Percentiles rank a stretch among this genome's conserved stretches.
These are phyloP conservation scores for Candida nitratophila DNA, from an alignment of 805 yeast genomes.

Conservation along the genomic window DNA sequence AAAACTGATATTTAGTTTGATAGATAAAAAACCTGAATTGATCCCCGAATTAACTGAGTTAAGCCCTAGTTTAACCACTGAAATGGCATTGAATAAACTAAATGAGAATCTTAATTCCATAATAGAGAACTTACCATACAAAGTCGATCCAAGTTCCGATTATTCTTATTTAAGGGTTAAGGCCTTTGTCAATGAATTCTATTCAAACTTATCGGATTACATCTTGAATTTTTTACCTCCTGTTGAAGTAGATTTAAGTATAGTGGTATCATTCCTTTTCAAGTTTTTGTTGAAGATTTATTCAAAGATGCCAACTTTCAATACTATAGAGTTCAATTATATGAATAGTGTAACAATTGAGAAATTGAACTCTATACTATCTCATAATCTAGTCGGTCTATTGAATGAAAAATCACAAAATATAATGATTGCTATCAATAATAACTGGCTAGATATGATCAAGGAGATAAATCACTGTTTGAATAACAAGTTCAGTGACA, in stretches of 20 bases:
- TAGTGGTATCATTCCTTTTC: slow-evolving; percentile 56
- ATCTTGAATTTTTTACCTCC: slow-evolving; percentile 70
- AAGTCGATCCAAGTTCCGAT: slow-evolving; percentile 65
- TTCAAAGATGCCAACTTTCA: slow-evolving; percentile 60
- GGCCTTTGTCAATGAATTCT: slow-evolving; percentile 59
- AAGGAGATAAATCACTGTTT: slow-evolving; percentile 23
- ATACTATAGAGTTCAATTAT: slow-evolving; percentile 47
- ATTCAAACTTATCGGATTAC: slow-evolving; percentile 66
- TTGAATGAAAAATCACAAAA: slow-evolving; percentile 25
- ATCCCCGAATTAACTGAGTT: slow-evolving; percentile 39
- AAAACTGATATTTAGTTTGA: slow-evolving; percentile 41
- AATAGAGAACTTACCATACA: slow-evolving; percentile 55
- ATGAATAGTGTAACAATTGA: slow-evolving; percentile 27
- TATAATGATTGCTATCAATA: slow-evolving; percentile 23
- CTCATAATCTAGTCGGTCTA: slow-evolving; percentile 18
- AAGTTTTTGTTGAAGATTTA: slow-evolving; percentile 49
- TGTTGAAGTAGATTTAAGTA: slow-evolving; percentile 44
- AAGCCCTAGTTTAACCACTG: slow-evolving; percentile 54
- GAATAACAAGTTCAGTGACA: slow-evolving; percentile 18
- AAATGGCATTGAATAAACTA: slow-evolving; percentile 44
- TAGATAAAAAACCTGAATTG: slow-evolving; percentile 58
- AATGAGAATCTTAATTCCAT: slow-evolving; percentile 38
- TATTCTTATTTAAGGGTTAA: slow-evolving; percentile 72
- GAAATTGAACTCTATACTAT: slow-evolving; percentile 25
- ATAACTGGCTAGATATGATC: slow-evolving; percentile 24